Conservation (phyloP, 257 asterid genomes). For the Solanum medicagineum region DNA sequence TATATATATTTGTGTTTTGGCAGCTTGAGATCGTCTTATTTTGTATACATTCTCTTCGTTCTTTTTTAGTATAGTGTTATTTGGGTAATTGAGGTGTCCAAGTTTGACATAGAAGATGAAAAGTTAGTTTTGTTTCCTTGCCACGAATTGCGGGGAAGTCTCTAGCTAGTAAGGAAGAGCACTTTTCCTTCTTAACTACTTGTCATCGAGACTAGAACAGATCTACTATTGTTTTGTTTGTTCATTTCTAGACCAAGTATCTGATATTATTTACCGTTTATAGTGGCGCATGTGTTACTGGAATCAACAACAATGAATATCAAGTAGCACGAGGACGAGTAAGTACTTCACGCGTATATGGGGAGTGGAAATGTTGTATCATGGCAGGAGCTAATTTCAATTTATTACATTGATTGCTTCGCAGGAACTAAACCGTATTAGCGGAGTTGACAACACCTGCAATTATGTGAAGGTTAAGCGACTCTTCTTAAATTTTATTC, state of each 20-base stretch:
- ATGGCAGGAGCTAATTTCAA: not conserved
- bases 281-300: conserved; percentile 2
- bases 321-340: not conserved
- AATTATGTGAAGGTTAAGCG: not conserved
- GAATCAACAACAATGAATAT: conserved; percentile 5
- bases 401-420: not conserved
- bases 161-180: not conserved
- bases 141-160: not conserved
- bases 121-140: not conserved
- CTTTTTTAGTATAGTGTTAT: not conserved
- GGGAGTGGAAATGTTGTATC: not conserved
- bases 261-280: not conserved
- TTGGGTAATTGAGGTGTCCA: not conserved
- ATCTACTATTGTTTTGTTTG: not conserved
- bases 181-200: not conserved
- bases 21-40: not conserved
- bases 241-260: not conserved
- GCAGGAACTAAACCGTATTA: not conserved
- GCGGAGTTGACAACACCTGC: not conserved
- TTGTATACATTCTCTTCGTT: not conserved
- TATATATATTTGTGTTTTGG: not conserved
- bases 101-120: not conserved
- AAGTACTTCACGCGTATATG: not conserved
- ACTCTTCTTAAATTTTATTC: not conserved
- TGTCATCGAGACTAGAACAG: not conserved